Evolutionary conservation across 2,329 filamentous ascomycete species (phyloP).

Genomic region (Monosporascus cannonballus): DNA sequence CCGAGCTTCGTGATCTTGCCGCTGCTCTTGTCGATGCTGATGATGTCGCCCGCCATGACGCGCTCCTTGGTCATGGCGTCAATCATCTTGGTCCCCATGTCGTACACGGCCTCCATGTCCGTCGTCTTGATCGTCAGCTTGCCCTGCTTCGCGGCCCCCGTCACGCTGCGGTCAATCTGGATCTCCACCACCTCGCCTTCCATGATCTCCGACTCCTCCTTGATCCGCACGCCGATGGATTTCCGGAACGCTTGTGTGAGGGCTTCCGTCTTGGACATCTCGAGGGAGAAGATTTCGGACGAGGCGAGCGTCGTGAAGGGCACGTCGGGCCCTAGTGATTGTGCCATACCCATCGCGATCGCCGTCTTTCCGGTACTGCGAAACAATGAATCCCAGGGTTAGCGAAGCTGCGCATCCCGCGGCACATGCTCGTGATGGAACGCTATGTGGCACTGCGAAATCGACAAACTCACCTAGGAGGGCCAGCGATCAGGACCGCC

Average conservation of each 20-base stretch:
- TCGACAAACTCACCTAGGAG: constrained; percentile 57
- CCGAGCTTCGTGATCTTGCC: constrained; percentile 98
- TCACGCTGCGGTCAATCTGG: constrained; percentile 94
- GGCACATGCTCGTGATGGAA: too few relatives aligned
- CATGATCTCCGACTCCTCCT: constrained; percentile 98
- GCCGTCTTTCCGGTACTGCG: constrained; percentile 92
- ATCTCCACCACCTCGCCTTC: constrained; percentile 99
- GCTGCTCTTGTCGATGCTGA: constrained; percentile 96
- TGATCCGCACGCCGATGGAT: constrained; percentile 95
- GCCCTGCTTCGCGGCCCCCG: constrained; percentile 93
- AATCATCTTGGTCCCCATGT: constrained; percentile 99
- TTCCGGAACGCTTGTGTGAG: constrained; percentile 98
- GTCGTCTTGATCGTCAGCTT: constrained; percentile 99
- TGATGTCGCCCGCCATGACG: constrained; percentile 96
- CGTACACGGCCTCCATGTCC: constrained; percentile 99
- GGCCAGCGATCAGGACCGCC: constrained; percentile 89
- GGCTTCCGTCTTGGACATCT: constrained; percentile 99
- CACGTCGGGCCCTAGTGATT: constrained; percentile 88
- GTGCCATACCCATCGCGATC: constrained; percentile 97
- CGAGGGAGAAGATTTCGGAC: constrained; percentile 95
- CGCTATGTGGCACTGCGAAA: too few relatives aligned
- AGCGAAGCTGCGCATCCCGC: constrained; percentile 2
- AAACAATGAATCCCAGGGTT: constrained; percentile 2
- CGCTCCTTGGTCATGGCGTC: constrained; percentile 99
- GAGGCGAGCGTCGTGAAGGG: constrained; percentile 95